Evolutionary conservation across 306 rosid species (phyloP).

Genomic region (Nissolia schottii): DNA sequence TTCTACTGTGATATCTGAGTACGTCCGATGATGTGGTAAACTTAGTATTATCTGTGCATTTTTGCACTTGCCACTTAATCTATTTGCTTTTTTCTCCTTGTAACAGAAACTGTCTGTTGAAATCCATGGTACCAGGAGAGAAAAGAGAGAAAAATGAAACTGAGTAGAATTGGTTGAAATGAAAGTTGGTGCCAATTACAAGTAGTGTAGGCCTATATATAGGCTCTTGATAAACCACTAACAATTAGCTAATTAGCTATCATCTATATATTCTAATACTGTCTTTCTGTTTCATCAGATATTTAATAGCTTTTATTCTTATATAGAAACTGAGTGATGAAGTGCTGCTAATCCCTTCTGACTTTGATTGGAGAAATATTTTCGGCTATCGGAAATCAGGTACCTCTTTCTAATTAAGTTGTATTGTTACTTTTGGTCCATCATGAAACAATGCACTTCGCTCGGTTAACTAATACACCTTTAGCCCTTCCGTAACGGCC

Average conservation of each 20-base stretch:
- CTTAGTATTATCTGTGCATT: constrained; percentile 40
- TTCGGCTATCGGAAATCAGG: constrained; percentile 80
- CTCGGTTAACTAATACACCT: too few species aligned
- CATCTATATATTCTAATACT: too few species aligned
- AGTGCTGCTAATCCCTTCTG: constrained; percentile 53
- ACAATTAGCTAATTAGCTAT: too few species aligned
- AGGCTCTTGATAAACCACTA: too few species aligned
- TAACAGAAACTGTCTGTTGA: constrained; percentile 25
- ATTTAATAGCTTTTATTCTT: constrained; percentile 75
- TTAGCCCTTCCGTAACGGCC: too few species aligned
- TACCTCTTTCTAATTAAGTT: constrained; percentile 29
- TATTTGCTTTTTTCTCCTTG: neutral
- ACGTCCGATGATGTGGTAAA: constrained; percentile 89
- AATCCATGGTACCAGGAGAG: too few species aligned
- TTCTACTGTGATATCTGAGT: constrained; percentile 92
- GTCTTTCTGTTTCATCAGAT: constrained; percentile 50
- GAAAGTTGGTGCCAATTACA: too few species aligned
- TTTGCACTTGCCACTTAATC: constrained; percentile 31
- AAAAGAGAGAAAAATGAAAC: too few species aligned
- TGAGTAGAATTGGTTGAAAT: too few species aligned
- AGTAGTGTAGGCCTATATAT: too few species aligned
- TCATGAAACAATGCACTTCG: too few species aligned
- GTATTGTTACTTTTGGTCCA: too few species aligned
- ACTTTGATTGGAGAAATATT: constrained; percentile 60
- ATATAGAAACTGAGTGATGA: constrained; percentile 68